These are phyloP conservation scores for Rhododendron kiyosumense DNA, from an alignment of 148 eudicot species.

Conservation along the genomic window DNA sequence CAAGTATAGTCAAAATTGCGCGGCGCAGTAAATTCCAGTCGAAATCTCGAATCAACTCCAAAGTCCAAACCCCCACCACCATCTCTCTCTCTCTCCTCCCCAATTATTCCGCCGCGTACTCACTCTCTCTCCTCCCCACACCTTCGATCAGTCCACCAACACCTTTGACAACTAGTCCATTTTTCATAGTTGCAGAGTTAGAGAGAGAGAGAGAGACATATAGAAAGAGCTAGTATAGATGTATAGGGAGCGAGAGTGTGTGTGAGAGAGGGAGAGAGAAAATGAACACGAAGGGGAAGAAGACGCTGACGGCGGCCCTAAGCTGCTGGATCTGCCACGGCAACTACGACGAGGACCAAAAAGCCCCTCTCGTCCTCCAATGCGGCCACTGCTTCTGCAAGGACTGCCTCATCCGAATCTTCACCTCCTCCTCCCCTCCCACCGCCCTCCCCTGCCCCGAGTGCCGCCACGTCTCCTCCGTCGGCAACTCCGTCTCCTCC, in stretches of 20 bases:
- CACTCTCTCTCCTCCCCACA: background rate
- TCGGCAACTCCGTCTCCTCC: conserved; percentile 79
- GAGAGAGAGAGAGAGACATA: background rate
- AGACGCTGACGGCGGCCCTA: conserved; percentile 44
- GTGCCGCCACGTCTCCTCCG: conserved; percentile 74
- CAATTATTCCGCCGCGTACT: background rate
- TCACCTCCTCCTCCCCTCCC: conserved; percentile 42
- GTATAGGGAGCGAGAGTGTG: conserved; percentile 4
- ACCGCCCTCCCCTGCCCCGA: conserved; percentile 71
- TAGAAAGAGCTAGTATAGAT: background rate
- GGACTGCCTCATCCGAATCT: conserved; percentile 65
- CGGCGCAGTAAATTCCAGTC: background rate
- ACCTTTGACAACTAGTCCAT: background rate
- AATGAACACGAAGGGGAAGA: background rate
- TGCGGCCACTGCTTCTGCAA: conserved; percentile 93
- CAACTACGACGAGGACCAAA: conserved; percentile 65
- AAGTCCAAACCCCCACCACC: background rate
- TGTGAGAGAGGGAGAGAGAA: background rate
- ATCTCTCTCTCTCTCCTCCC: background rate
- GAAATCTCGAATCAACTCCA: background rate
- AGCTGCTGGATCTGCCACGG: conserved; percentile 77
- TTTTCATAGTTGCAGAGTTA: background rate
- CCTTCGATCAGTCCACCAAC: background rate
- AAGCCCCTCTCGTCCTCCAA: conserved; percentile 65
- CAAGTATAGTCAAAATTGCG: background rate